Percentiles rank a stretch among this genome's conserved stretches.
phyloP scores from a whole-genome alignment of 2,329 filamentous ascomycete species.

The Pseudocercospora ulei region DNA sequence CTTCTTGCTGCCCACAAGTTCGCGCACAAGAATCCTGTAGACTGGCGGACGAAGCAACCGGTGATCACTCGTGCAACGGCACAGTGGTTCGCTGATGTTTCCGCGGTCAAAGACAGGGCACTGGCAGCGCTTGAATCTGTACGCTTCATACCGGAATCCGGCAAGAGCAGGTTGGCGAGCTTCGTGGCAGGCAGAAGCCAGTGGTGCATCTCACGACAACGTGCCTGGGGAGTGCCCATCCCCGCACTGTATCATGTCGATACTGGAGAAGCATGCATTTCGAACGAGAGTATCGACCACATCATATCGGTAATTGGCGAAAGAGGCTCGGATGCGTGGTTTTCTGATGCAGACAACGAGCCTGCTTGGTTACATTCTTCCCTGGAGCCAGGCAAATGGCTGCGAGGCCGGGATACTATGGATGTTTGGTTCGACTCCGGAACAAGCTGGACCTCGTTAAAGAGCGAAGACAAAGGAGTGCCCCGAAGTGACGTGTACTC shows the following conservation, averaged over 20 bases:
- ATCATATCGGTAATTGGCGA: conserved; percentile 69
- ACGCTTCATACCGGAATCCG: conserved; percentile 65
- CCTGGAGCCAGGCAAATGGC: conserved; percentile 50
- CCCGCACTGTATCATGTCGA: conserved; percentile 69
- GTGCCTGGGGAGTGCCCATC: conserved; percentile 94
- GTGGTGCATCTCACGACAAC: conserved; percentile 96
- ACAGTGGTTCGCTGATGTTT: conserved; percentile 96
- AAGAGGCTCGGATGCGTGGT: conserved; percentile 87
- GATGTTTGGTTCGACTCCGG: conserved; percentile 99
- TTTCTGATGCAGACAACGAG: conserved; percentile 70
- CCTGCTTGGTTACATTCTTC: conserved; percentile 63
- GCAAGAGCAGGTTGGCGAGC: conserved; percentile 64
- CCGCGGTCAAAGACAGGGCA: conserved; percentile 64
- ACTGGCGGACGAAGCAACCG: conserved; percentile 91
- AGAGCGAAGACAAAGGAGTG: conserved; percentile 31
- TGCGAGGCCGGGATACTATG: conserved; percentile 87
- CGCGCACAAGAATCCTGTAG: conserved; percentile 90
- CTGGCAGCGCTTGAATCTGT: conserved; percentile 61
- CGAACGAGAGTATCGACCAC: conserved; percentile 67
- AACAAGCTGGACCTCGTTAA: conserved; percentile 67
- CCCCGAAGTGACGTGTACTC: conserved; percentile 73
- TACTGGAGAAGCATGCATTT: conserved; percentile 59
- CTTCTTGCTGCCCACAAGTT: conserved; percentile 63
- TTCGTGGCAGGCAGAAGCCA: conserved; percentile 83
- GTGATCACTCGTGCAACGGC: conserved; percentile 86